Evolutionary conservation across 306 rosid species (phyloP).

Genomic region (Oemleria cerasiformis): DNA sequence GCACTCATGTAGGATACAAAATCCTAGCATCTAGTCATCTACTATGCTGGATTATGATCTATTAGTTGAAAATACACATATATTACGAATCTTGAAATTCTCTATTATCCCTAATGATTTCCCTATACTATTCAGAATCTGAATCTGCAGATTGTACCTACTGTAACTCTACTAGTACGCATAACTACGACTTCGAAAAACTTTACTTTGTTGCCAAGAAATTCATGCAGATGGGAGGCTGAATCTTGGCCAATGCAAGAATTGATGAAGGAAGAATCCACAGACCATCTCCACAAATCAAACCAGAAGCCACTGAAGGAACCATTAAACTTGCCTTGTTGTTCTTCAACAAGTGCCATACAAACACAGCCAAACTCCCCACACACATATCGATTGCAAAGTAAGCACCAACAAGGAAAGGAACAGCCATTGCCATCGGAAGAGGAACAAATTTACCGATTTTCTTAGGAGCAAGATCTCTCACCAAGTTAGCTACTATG

Average conservation of each 20-base stretch:
- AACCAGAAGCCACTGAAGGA: slow-evolving; percentile 96
- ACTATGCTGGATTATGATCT: slow-evolving; percentile 15
- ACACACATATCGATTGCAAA: slow-evolving; percentile 94
- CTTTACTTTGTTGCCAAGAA: slow-evolving; percentile 49
- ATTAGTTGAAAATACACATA: background rate
- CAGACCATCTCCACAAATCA: slow-evolving; percentile 95
- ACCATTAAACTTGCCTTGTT: slow-evolving; percentile 64
- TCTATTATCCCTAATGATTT: background rate
- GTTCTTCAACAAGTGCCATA: slow-evolving; percentile 59
- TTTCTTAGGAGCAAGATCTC: slow-evolving; percentile 58
- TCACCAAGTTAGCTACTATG: slow-evolving; percentile 60
- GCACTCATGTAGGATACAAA: slow-evolving; percentile 20
- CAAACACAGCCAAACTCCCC: slow-evolving; percentile 76
- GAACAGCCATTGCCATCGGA: slow-evolving; percentile 99
- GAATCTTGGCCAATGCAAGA: slow-evolving; percentile 74
- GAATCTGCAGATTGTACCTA: background rate
- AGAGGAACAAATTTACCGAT: slow-evolving; percentile 74
- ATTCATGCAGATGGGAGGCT: slow-evolving; percentile 93
- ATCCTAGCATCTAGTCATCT: slow-evolving; percentile 4
- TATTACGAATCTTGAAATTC: background rate
- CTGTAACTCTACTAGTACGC: background rate
- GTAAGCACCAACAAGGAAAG: slow-evolving; percentile 89
- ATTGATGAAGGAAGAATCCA: slow-evolving; percentile 95
- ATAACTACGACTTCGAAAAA: slow-evolving; percentile 5
- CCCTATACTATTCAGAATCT: slow-evolving; percentile 6